These are phyloP conservation scores for Skeletonema tropicum DNA, from an alignment of 108 stramenopile genomes.

Conservation along the genomic window DNA sequence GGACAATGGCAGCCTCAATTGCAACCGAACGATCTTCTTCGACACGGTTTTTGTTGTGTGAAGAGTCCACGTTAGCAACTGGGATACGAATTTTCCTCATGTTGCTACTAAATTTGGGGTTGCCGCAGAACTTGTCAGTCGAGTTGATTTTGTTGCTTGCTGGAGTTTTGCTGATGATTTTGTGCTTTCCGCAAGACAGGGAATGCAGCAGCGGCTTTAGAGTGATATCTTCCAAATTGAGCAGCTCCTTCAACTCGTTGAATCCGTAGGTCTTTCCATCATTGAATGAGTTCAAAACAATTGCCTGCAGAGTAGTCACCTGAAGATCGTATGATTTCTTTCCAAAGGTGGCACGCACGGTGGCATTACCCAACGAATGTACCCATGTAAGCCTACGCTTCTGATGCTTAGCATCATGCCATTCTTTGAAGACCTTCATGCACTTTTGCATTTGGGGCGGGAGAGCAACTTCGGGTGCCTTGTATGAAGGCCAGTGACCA, in stretches of 20 bases:
- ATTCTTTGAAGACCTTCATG: slow-evolving; percentile 92
- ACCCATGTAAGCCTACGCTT: slow-evolving; percentile 92
- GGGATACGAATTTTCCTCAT: slow-evolving; percentile 97
- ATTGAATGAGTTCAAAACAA: slow-evolving; percentile 86
- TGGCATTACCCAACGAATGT: slow-evolving; percentile 93
- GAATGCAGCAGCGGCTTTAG: slow-evolving; percentile 98
- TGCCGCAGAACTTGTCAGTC: slow-evolving; percentile 91
- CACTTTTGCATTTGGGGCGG: slow-evolving; percentile 92
- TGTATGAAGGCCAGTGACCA: slow-evolving; percentile 98
- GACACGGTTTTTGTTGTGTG: slow-evolving; percentile 95
- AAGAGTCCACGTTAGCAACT: slow-evolving; percentile 97
- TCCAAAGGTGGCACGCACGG: slow-evolving; percentile 89
- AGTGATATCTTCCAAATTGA: slow-evolving; percentile 89
- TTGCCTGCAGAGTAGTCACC: slow-evolving; percentile 96
- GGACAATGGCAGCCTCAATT: slow-evolving; percentile 99
- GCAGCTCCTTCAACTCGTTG: slow-evolving; percentile 65
- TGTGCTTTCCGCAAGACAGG: slow-evolving; percentile 97
- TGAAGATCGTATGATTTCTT: slow-evolving; percentile 96
- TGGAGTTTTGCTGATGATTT: slow-evolving; percentile 89
- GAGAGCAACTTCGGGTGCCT: slow-evolving; percentile 87
- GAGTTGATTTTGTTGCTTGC: slow-evolving; percentile 86
- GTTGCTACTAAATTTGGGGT: slow-evolving; percentile 88
- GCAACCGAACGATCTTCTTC: slow-evolving; percentile 97
- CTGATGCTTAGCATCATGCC: slow-evolving; percentile 88
- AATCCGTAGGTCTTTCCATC: slow-evolving; percentile 71